phyloP scores from a whole-genome alignment of 78 protist genomes.

The Bodo saltans region DNA sequence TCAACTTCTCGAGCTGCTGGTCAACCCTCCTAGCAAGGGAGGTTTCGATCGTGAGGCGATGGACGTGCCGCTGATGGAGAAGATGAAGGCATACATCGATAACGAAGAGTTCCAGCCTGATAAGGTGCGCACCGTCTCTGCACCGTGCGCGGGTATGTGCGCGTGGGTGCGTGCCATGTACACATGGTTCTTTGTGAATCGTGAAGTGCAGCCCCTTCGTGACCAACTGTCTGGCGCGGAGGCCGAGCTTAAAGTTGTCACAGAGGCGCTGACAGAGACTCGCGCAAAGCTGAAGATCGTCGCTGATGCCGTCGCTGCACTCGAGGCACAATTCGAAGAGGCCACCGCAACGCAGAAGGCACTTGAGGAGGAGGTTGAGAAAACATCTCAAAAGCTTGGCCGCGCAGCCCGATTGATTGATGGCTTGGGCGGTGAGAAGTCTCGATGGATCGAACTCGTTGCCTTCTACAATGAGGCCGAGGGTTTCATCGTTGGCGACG shows the following conservation, averaged over 20 bases:
- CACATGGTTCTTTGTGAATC: slow-evolving; percentile 60
- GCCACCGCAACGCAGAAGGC: slow-evolving; percentile 23
- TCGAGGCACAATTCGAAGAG: slow-evolving; percentile 42
- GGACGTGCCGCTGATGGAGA: slow-evolving; percentile 28
- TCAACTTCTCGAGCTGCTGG: slow-evolving; percentile 35
- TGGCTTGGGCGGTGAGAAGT: slow-evolving; percentile 56
- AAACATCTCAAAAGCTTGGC: slow-evolving; percentile 32
- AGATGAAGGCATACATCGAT: slow-evolving; percentile 61
- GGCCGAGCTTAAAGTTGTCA: slow-evolving; percentile 40
- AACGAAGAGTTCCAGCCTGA: slow-evolving; percentile 31
- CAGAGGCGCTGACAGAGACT: slow-evolving; percentile 36
- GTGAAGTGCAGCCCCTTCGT: slow-evolving; percentile 72
- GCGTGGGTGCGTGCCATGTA: slow-evolving; percentile 79
- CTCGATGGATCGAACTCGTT: slow-evolving; percentile 42
- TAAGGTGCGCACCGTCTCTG: slow-evolving; percentile 43
- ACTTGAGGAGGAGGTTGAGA: slow-evolving; percentile 40
- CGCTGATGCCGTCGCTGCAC: slow-evolving; percentile 45
- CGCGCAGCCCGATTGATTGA: slow-evolving; percentile 52
- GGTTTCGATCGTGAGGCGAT: slow-evolving; percentile 75
- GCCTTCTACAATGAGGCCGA: slow-evolving; percentile 7
- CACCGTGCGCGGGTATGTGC: slow-evolving; percentile 69
- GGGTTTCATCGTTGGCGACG: slow-evolving; percentile 58
- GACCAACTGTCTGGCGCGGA: slow-evolving; percentile 41
- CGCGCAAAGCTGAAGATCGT: slow-evolving; percentile 40
- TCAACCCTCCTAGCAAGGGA: slow-evolving; percentile 38